Percentiles rank a stretch among this genome's conserved stretches.
Conservation (phyloP, 495 filamentous ascomycete genomes). For the Bathelium albidoporum region DNA sequence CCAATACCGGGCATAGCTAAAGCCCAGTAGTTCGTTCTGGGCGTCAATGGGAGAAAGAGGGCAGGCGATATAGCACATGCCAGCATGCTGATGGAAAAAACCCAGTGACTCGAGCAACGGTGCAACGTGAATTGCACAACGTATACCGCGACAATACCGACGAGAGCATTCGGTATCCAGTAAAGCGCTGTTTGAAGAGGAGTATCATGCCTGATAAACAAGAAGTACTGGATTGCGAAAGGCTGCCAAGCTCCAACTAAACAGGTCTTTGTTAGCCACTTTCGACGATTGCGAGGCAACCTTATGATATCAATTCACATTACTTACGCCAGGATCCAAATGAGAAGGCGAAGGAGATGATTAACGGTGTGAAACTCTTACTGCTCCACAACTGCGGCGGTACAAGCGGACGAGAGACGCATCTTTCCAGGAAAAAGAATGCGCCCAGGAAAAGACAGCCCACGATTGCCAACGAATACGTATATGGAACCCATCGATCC, state of each 20-base stretch:
- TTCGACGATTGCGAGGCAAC: neutral
- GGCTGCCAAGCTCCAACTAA: conserved; percentile 42
- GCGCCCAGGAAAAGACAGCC: conserved; percentile 6
- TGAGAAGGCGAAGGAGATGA: conserved; percentile 40
- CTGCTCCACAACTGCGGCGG: conserved; percentile 25
- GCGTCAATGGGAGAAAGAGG: conserved; percentile 14
- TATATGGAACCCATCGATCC: conserved; percentile 13
- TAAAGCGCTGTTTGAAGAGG: conserved; percentile 36
- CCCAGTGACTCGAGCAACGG: conserved; percentile 39
- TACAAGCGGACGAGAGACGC: conserved; percentile 10
- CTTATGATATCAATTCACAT: neutral
- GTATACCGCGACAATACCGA: conserved; percentile 37
- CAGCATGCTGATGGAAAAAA: conserved; percentile 31
- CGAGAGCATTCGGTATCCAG: conserved; percentile 36
- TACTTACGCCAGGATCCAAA: conserved; percentile 26
- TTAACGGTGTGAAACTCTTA: conserved; percentile 38
- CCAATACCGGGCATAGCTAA: conserved; percentile 15
- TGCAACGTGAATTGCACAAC: conserved; percentile 39
- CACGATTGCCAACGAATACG: conserved; percentile 12
- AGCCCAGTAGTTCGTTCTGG: conserved; percentile 14
- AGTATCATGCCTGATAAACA: conserved; percentile 33
- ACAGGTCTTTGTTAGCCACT: conserved; percentile 8
- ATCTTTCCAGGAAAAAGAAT: conserved; percentile 11
- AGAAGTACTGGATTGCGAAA: conserved; percentile 43
- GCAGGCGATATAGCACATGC: conserved; percentile 11